Evolutionary conservation across 202 grass and related monocot genomes (phyloP), one percentile per base, ranked within the genome.

Genomic region (Setaria viridis): DNA sequence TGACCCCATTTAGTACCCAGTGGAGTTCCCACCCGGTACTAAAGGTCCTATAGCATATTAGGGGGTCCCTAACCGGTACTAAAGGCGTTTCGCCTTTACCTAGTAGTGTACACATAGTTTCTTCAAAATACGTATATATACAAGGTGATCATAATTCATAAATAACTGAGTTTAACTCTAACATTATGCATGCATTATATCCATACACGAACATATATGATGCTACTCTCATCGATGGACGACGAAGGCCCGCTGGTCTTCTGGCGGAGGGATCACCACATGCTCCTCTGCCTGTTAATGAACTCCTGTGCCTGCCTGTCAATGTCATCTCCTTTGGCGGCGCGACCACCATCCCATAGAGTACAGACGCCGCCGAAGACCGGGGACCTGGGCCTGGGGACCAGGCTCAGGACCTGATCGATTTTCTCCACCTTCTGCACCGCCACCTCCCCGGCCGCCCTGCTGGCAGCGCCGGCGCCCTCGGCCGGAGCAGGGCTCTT

Each of bases 351-450:
- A n/a, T 6, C 32, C 39, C 19, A 3, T 1, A 48, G 34, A n/a
- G 33, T 6, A 30, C 11, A 10, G 58, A 7, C 49, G 16, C 69
- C 46, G 46, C 32, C 73, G 35, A n/a, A 25, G 19, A 58, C 16
- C 0, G 74, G 5, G 11, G 54, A 21, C 21, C 13, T 10, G 46
- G 54, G 21, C 9, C 21, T 78, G 3, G 15, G 6, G 14, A 11
- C 57, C 39, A 6, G 7, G 58, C 21, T 82, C 16, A 29, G 67
- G 9, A 58, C 67, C 39, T 64, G 60, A 0, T 72, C 54, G 54
- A 60, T 82, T 41, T 5, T 32, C 10, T 57, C 37, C 50, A 82
- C 80, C 67, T 82, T 82, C 67, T 82, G 80, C 53, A 82, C 80
- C 16, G 67, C 53, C 21, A 82, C 80, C 37, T 81, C 78, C 6